Base-by-base conservation (phyloP, 441 rosid genomes). In the Populus tomentosa region DNA sequence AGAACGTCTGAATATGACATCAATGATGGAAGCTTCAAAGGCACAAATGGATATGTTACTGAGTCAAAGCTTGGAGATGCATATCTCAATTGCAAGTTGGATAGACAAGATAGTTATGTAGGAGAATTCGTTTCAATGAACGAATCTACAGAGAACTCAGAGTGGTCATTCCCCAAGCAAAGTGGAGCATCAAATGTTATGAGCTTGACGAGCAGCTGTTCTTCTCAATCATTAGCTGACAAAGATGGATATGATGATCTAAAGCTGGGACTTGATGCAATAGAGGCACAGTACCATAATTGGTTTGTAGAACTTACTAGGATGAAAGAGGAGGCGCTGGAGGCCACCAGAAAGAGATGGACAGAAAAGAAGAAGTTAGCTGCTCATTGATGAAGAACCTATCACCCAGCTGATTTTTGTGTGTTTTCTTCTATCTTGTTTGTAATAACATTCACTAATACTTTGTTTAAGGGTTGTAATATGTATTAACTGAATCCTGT, bases 321-420 rank as follows among this genome's bases (percentile, higher is more conserved):
- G 83, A 75, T 75, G 86, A 86, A 83, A 69, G 93, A 87, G 61
- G 90, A 87, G 71, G 91, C 88, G 14, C 23, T 84, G 69, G 87
- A 87, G 74, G 82, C 83, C 67, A 87, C 86, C 67, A 84, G 81
- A 67, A 84, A 77, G 84, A 85, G 83, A 75, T 90, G 94, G 90
- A 67, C 77, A 38, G 77, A 74, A 23, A 84, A 80, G 79, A 86
- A 80, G 79, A 84, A 79, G 75, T 72, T 68, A 38, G 36, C 53
- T 62, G 75, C 69, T 70, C 75, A 78, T 28, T 81, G 75, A 84
- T 38, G 3, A 74, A 46, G 67, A 42, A 69, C 70, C 64, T 40
- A 50, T 18, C 30, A 33, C 33, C 33, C 20, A 23, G 67, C 64
- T 38, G 40, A 13, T 13, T 75, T 64, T 74, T 33, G 13, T 46